These are phyloP conservation scores for Trichomonas gallinae DNA, from an alignment of 208 protist species.

Conservation along the genomic window DNA sequence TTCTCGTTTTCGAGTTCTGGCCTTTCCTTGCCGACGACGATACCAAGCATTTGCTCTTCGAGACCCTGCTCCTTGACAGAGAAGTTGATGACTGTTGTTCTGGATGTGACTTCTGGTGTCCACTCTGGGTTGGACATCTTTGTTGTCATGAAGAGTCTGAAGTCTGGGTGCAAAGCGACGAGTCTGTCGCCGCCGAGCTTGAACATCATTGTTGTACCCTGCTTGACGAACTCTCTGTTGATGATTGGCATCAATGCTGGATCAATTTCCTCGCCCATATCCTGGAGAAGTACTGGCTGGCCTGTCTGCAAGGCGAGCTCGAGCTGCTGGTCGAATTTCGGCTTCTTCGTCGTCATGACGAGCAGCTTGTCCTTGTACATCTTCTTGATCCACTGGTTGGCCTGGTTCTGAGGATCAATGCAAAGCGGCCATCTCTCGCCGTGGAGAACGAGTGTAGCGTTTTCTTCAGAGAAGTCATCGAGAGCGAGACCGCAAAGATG, in stretches of 20 bases:
- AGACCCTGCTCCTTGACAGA: conserved; percentile 53
- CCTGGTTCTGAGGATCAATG: conserved; percentile 95
- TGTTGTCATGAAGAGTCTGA: conserved; percentile 57
- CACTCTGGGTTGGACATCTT: conserved; percentile 59
- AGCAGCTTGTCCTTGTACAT: conserved; percentile 68
- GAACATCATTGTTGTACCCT: background rate
- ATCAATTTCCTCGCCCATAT: conserved; percentile 87
- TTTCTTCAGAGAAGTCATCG: conserved; percentile 81
- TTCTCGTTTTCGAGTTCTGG: conserved; percentile 52
- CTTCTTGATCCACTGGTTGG: conserved; percentile 93
- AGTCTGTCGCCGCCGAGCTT: background rate
- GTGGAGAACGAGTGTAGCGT: conserved; percentile 82
- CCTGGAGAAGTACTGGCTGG: conserved; percentile 79
- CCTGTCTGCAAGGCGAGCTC: conserved; percentile 88
- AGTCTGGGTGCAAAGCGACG: conserved; percentile 52
- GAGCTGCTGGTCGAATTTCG: conserved; percentile 76
- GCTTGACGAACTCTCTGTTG: conserved; percentile 50
- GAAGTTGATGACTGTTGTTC: conserved; percentile 60
- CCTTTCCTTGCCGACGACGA: conserved; percentile 45
- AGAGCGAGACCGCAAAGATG: conserved; percentile 78
- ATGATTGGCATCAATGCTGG: conserved; percentile 83
- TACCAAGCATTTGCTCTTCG: conserved; percentile 55
- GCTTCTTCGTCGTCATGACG: conserved; percentile 74
- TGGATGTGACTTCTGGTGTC: conserved; percentile 56
- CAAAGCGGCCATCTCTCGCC: conserved; percentile 85